These are phyloP conservation scores for Zalaria sp. DNA, from an alignment of 2,329 filamentous ascomycete genomes.

Conservation along the genomic window DNA sequence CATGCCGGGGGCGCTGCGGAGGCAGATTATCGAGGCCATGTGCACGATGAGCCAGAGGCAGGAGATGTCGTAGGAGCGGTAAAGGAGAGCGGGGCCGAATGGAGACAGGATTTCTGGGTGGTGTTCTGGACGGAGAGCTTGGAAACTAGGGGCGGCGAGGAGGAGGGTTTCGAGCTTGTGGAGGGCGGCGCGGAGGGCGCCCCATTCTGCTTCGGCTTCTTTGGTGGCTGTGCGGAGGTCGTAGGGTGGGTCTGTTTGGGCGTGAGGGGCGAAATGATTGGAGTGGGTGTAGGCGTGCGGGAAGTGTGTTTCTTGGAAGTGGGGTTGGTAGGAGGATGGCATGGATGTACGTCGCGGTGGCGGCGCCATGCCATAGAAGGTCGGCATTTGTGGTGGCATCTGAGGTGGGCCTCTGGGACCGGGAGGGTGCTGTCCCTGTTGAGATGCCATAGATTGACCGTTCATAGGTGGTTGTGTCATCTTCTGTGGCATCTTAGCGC, in stretches of 20 bases:
- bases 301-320: too few relatives aligned
- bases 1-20: slow-evolving; percentile 77
- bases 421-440: neutral
- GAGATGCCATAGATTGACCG: too few relatives aligned
- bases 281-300: slow-evolving; percentile 5
- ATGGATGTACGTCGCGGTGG: slow-evolving; percentile 23
- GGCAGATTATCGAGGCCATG: slow-evolving; percentile 69
- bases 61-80: slow-evolving; percentile 75
- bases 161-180: slow-evolving; percentile 50
- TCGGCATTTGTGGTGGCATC: slow-evolving; percentile 16
- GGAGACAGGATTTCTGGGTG: too few relatives aligned
- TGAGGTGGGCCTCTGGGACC: neutral
- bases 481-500: too few relatives aligned
- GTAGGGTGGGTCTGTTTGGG: slow-evolving; percentile 1
- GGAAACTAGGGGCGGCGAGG: slow-evolving; percentile 60
- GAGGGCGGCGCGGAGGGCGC: slow-evolving; percentile 58
- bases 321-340: slow-evolving; percentile 24
- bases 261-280: slow-evolving; percentile 2
- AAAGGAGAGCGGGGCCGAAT: slow-evolving; percentile 70
- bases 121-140: slow-evolving; percentile 57
- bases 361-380: slow-evolving; percentile 38
- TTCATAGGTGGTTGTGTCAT: too few relatives aligned
- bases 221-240: slow-evolving; percentile 51
- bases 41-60: slow-evolving; percentile 81
- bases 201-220: slow-evolving; percentile 68